A percentile compares a stretch with the other conserved stretches of the same genome.
phyloP scores from a whole-genome alignment of 495 filamentous ascomycete genomes.

The Entonaema liquescens region DNA sequence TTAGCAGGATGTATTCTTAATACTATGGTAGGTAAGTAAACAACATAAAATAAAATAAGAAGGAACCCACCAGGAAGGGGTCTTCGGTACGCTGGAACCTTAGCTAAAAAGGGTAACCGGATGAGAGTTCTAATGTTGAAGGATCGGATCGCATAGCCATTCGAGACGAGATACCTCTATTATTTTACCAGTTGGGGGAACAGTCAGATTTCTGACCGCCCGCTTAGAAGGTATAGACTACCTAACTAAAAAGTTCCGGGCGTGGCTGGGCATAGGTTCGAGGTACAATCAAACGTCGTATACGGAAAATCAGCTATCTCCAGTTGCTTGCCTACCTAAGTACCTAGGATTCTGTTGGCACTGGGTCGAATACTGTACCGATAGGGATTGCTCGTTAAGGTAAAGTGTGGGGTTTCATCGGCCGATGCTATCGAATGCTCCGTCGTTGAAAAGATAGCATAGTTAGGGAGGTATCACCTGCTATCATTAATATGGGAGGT shows the following conservation, averaged over 20 bases:
- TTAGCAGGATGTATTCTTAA: background rate
- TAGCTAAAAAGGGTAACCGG: slow-evolving; percentile 18
- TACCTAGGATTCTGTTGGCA: background rate
- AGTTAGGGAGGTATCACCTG: background rate
- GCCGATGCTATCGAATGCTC: background rate
- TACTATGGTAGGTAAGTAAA: background rate
- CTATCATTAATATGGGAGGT: background rate
- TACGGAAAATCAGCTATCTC: background rate
- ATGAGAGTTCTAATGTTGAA: slow-evolving; percentile 13
- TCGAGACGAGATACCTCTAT: background rate
- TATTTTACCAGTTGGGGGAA: background rate
- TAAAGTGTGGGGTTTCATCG: slow-evolving; percentile 17
- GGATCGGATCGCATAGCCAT: slow-evolving; percentile 35
- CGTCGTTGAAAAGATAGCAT: background rate
- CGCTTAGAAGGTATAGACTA: slow-evolving; percentile 3
- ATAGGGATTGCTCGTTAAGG: slow-evolving; percentile 5
- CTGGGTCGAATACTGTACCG: slow-evolving; percentile 26
- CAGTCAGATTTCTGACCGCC: background rate
- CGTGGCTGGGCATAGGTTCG: slow-evolving; percentile 27
- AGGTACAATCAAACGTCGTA: background rate
- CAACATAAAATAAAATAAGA: slow-evolving; percentile 15
- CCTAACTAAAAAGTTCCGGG: slow-evolving; percentile 30
- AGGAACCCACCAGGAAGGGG: slow-evolving; percentile 14
- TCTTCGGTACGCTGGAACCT: slow-evolving; percentile 26
- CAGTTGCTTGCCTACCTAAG: background rate